Base-by-base conservation (phyloP, 164 flowering plant genomes). In the Vitis cinerea region DNA sequence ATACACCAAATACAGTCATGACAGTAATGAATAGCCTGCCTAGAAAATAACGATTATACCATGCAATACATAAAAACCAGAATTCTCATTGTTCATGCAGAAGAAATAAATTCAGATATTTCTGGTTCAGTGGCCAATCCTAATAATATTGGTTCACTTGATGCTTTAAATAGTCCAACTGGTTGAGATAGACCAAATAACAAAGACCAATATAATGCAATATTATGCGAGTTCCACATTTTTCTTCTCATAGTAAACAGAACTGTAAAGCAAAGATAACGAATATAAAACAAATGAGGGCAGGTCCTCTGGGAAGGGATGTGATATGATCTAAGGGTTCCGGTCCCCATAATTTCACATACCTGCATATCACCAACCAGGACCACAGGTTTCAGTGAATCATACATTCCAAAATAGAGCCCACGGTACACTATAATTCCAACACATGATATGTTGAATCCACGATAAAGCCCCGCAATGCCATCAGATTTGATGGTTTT, bases 401-500 rank as follows among this genome's bases (percentile, higher is more conserved):
- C 91, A 64, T 85, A 87, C 85, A 85, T 72, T 64, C 91, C 87
- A 78, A 87, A 87, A 74, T 84, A 86, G 10, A 86, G 81, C 9
- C 87, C 90, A 65, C 87, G 90, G 66, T 84, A 86, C 50, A 87
- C 81, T 7, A 87, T 82, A 65, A 87, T 85, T 37, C 87, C 87
- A 69, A 85, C 84, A 70, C 84, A 83, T 23, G 89, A 85, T 19
- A 87, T 77, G 74, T 57, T 81, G 64, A 87, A 87, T 53, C 90
- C 90, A 55, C 88, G 88, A 54, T 86, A 86, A 29, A 86, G 82
- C 17, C 89, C 89, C 62, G 75, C 84, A 70, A 84, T 19, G 50
- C 90, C 90, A 81, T 86, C 90, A 61, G 86, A 78, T 49, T 78
- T 66, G 23, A 86, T 8, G 12, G 90, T 86, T 66, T 86, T 84